Percentiles rank a stretch among this genome's conserved stretches.
Evolutionary conservation across 2,329 filamentous ascomycete species (phyloP).

Genomic region (Coleophoma cylindrospora): DNA sequence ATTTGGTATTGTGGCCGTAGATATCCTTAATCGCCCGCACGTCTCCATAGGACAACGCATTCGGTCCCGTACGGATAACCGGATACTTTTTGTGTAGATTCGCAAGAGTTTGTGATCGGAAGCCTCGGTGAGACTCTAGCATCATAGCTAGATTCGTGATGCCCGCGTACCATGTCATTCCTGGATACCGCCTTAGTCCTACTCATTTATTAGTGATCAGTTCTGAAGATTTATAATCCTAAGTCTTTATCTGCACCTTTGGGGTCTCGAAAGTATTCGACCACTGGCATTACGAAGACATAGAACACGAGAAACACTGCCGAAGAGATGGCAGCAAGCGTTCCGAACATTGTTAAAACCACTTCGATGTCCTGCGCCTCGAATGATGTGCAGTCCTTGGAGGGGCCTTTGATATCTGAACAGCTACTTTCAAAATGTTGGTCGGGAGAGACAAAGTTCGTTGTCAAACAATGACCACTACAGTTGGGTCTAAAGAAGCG

Average conservation of each 20-base stretch:
- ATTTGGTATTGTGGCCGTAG: constrained; percentile 44
- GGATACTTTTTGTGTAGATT: constrained; percentile 40
- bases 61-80: constrained; percentile 31
- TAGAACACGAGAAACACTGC: constrained; percentile 14
- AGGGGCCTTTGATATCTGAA: too few relatives aligned
- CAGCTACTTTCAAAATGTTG: too few relatives aligned
- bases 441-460: too few relatives aligned
- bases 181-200: constrained; percentile 40
- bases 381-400: too few relatives aligned
- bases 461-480: too few relatives aligned
- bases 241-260: constrained; percentile 26
- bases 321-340: background rate
- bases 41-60: background rate
- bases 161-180: constrained; percentile 35
- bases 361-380: too few relatives aligned
- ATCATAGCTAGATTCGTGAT: constrained; percentile 42
- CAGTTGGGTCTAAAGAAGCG: too few relatives aligned
- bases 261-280: constrained; percentile 37
- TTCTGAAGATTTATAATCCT: too few relatives aligned
- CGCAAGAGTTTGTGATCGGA: constrained; percentile 35
- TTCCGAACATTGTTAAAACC: background rate
- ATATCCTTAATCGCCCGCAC: constrained; percentile 31
- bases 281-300: constrained; percentile 33
- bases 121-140: constrained; percentile 35
- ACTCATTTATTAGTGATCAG: background rate